A percentile compares a stretch with the other conserved stretches of the same genome.
These are phyloP conservation scores for Exophiala oligosperma DNA, from an alignment of 2,329 filamentous ascomycete species.

Conservation along the genomic window DNA sequence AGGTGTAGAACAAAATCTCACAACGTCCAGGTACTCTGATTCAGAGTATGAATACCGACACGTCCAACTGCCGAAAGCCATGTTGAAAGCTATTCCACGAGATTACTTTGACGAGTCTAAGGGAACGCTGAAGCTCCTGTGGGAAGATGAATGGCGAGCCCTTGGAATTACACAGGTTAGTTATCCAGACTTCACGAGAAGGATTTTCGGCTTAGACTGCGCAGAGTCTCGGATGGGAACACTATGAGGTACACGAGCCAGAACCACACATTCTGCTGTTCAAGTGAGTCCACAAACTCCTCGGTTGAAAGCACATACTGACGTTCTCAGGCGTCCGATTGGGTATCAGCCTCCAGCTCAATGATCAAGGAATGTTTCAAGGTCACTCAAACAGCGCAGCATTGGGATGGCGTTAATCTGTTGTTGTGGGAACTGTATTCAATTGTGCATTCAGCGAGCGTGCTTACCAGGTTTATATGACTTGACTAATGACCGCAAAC, in stretches of 20 bases:
- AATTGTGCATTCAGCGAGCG: conserved; percentile 25
- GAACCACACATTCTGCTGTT: conserved; percentile 98
- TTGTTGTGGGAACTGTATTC: conserved; percentile 16
- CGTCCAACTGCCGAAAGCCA: conserved; percentile 94
- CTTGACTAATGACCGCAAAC: conserved; percentile 18
- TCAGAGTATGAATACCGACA: conserved; percentile 94
- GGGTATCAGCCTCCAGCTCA: conserved; percentile 72
- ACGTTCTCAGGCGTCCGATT: conserved; percentile 66
- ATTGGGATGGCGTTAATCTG: conserved; percentile 28
- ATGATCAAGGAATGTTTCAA: conserved; percentile 30
- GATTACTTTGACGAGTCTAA: conserved; percentile 88
- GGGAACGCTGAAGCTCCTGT: conserved; percentile 91
- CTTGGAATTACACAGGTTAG: conserved; percentile 94
- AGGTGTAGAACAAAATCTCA: conserved; percentile 2
- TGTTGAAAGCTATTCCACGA: conserved; percentile 95
- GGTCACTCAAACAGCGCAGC: conserved; percentile 22
- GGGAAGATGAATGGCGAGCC: conserved; percentile 98
- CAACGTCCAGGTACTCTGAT: conserved; percentile 74
- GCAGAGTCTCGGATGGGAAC: conserved; percentile 97
- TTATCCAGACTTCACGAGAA: background rate
- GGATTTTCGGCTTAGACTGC: conserved; percentile 16
- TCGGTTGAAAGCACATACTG: conserved; percentile 14
- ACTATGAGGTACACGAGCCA: conserved; percentile 98
- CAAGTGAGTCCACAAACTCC: conserved; percentile 66
- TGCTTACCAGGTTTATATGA: conserved; percentile 24